These are phyloP conservation scores for Oidium heveae DNA, from an alignment of 2,329 filamentous ascomycete genomes.

Conservation along the genomic window DNA sequence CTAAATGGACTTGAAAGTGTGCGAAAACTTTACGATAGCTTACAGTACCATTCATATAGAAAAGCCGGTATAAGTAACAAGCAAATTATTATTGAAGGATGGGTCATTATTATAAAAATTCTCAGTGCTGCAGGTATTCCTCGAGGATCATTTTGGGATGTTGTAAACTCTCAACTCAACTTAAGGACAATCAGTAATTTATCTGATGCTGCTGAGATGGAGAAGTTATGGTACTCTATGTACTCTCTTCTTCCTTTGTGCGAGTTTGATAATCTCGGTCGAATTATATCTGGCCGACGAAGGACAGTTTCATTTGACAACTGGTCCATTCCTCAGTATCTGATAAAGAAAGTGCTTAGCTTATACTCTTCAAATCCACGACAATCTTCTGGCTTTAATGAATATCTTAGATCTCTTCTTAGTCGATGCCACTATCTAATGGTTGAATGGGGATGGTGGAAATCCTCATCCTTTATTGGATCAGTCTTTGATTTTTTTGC, in stretches of 20 bases:
- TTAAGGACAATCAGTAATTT: constrained; percentile 14
- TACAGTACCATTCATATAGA: constrained; percentile 20
- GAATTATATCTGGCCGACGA: constrained; percentile 19
- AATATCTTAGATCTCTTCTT: constrained; percentile 33
- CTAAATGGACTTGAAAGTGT: constrained; percentile 20
- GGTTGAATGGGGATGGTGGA: constrained; percentile 39
- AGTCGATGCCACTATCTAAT: constrained; percentile 37
- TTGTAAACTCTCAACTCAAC: constrained; percentile 22
- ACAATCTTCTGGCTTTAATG: constrained; percentile 36
- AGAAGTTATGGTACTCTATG: constrained; percentile 30
- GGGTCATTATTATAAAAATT: constrained; percentile 31
- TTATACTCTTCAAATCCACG: constrained; percentile 28
- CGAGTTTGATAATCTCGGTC: constrained; percentile 30
- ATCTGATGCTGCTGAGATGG: constrained; percentile 23
- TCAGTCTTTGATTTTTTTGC: constrained; percentile 44
- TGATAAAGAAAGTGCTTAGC: constrained; percentile 30
- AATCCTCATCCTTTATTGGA: constrained; percentile 27
- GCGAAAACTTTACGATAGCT: constrained; percentile 21
- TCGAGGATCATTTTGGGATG: constrained; percentile 33
- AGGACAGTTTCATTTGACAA: constrained; percentile 23
- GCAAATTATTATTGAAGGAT: constrained; percentile 23
- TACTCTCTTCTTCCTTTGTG: constrained; percentile 35
- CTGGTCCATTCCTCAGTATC: constrained; percentile 31
- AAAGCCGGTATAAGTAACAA: constrained; percentile 27
- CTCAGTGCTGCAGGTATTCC: constrained; percentile 25